A percentile compares a stretch with the other conserved stretches of the same genome.
These are phyloP conservation scores for Pythium rhizo-oryzae DNA, from an alignment of 352 stramenopile genomes.

Conservation along the genomic window DNA sequence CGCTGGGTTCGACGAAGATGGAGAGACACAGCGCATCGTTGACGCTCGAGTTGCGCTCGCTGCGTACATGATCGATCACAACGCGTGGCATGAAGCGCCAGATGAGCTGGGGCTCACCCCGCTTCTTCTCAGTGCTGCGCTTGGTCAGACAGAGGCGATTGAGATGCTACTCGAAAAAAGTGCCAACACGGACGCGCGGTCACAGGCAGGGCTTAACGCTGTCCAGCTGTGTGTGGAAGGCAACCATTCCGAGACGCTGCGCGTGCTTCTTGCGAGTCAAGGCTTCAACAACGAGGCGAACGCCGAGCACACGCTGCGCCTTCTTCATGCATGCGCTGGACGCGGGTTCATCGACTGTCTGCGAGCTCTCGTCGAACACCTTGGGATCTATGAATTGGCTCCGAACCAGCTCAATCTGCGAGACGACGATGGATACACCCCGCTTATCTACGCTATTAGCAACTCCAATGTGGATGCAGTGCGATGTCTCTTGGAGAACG, in stretches of 20 bases:
- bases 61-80: constrained; percentile 88
- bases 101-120: constrained; percentile 70
- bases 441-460: constrained; percentile 77
- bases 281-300: constrained; percentile 49
- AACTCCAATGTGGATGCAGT: constrained; percentile 55
- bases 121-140: constrained; percentile 52
- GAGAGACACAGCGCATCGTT: constrained; percentile 16
- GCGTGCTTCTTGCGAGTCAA: constrained; percentile 52
- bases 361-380: constrained; percentile 48
- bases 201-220: constrained; percentile 45
- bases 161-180: constrained; percentile 74
- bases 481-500: constrained; percentile 55
- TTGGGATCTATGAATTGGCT: constrained; percentile 28
- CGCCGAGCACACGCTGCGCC: constrained; percentile 40
- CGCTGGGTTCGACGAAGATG: constrained; percentile 15
- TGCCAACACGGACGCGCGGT: constrained; percentile 54
- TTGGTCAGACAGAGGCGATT: constrained; percentile 64
- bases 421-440: constrained; percentile 78
- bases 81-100: constrained; percentile 74
- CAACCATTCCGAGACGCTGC: constrained; percentile 52
- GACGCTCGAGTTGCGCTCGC: constrained; percentile 54
- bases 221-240: constrained; percentile 60
- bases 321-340: constrained; percentile 68
- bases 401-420: constrained; percentile 42
- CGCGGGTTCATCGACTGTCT: constrained; percentile 60